phyloP scores from a whole-genome alignment of 2,329 filamentous ascomycete genomes.

The Diaporthe ampelina region DNA sequence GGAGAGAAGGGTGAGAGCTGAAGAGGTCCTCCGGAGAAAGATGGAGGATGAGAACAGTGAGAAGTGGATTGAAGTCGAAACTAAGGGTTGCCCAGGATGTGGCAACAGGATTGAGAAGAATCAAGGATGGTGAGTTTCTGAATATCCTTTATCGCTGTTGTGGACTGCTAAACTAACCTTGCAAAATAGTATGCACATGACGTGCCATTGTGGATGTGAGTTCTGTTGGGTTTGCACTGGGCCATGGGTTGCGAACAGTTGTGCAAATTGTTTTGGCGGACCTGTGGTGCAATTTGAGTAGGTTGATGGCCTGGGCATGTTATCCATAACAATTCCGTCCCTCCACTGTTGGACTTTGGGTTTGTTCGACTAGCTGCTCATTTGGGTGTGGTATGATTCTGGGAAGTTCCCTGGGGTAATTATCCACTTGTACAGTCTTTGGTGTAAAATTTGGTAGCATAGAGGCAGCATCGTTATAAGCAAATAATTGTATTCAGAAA shows the following conservation, averaged over 20 bases:
- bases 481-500: background rate
- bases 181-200: constrained; percentile 43
- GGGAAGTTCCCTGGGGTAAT: background rate
- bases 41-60: constrained; percentile 40
- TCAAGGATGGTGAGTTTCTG: constrained; percentile 41
- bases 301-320: background rate
- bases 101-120: constrained; percentile 43
- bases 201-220: constrained; percentile 40
- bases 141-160: background rate
- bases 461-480: too few species aligned
- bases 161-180: background rate
- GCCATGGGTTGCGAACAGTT: constrained; percentile 23
- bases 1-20: constrained; percentile 28
- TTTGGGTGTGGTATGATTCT: background rate
- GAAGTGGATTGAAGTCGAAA: constrained; percentile 38
- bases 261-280: constrained; percentile 33
- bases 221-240: constrained; percentile 43
- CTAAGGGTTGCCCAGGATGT: constrained; percentile 43
- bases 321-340: background rate
- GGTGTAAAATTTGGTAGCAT: too few species aligned
- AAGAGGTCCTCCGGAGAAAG: constrained; percentile 16
- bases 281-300: constrained; percentile 16
- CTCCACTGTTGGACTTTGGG: background rate
- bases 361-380: too few species aligned
- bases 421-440: too few species aligned